Base-by-base conservation (phyloP, 805 yeast genomes). In the Candida parachauliodes region DNA sequence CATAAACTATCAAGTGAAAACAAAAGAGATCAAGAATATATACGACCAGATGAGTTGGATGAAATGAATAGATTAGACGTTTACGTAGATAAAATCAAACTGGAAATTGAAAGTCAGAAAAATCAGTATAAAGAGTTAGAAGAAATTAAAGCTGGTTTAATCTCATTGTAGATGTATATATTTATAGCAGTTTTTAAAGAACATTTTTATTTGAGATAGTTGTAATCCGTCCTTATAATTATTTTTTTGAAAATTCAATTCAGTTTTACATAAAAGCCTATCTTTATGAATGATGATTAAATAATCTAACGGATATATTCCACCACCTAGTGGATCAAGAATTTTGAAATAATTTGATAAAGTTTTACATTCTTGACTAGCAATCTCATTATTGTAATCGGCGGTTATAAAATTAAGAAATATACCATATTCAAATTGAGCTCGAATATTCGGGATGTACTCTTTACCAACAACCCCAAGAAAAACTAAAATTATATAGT, bases 21-120 rank as follows among this genome's bases (percentile, higher is more conserved):
- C 5, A 65, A 60, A 38, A 51, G 61, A 36, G 72, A 66, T 41
- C 72, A 65, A 45, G 70, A 67, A 42, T 68, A 51, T 39, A 55
- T 62, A 17, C 47, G 71, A 32, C 57, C 62, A 2, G 69, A 65
- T 39, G 74, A 68, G 39, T 43, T 48, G 1, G 72, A 68, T 30
- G 74, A 68, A 35, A 48, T 67, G 32, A 65, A 68, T 2, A 52
- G 73, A 19, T 48, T 68, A 40, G 72, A 67, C 19, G 57, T 65
- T 6, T 64, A 63, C 43, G 60, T 60, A 2, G 53, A 54, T 21
- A 66, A 62, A 40, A 62, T 68, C 6, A 57, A 54, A 37, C 65
- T 62, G 33, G 72, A 67, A 40, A 60, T 67, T 22, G 72, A 67
- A 39, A 57, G 52, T 30, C 72, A 68, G 43, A 44, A 69, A 27